Conservation (phyloP, 2,329 filamentous ascomycete genomes). For the Chaetothyriales sp. region DNA sequence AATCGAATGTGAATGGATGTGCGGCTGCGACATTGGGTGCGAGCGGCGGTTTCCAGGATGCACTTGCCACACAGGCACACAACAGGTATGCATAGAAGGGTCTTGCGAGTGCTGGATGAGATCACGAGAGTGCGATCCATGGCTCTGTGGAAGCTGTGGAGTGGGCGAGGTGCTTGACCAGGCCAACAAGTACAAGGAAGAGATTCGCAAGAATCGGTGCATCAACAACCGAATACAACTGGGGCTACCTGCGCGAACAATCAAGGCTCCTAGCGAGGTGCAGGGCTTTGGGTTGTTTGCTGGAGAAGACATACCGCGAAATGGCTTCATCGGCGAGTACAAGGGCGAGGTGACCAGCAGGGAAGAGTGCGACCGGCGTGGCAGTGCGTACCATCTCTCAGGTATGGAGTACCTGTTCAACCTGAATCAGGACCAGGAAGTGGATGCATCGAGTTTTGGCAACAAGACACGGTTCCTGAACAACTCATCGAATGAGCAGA, state of each 20-base stretch:
- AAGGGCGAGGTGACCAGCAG: slow-evolving; percentile 60
- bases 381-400: slow-evolving; percentile 33
- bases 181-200: slow-evolving; percentile 45
- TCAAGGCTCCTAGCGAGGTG: slow-evolving; percentile 51
- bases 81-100: slow-evolving; percentile 13
- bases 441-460: slow-evolving; percentile 62
- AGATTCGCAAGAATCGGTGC: slow-evolving; percentile 45
- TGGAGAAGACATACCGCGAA: slow-evolving; percentile 48
- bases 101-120: slow-evolving; percentile 54
- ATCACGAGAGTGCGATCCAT: slow-evolving; percentile 67
- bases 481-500: slow-evolving; percentile 44
- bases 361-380: slow-evolving; percentile 53
- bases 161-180: slow-evolving; percentile 54
- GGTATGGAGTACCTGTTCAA: slow-evolving; percentile 36
- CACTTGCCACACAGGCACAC: slow-evolving; percentile 10
- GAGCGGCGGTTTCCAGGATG: slow-evolving; percentile 17
- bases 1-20: slow-evolving; percentile 17
- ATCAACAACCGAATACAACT: slow-evolving; percentile 60
- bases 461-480: slow-evolving; percentile 78
- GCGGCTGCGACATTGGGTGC: slow-evolving; percentile 14
- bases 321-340: slow-evolving; percentile 70
- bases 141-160: slow-evolving; percentile 57
- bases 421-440: slow-evolving; percentile 36
- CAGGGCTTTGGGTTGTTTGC: slow-evolving; percentile 59
- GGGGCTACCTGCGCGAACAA: slow-evolving; percentile 47